Base-by-base conservation (phyloP, 2,329 filamentous ascomycete genomes). In the Fusarium vanettenii region DNA sequence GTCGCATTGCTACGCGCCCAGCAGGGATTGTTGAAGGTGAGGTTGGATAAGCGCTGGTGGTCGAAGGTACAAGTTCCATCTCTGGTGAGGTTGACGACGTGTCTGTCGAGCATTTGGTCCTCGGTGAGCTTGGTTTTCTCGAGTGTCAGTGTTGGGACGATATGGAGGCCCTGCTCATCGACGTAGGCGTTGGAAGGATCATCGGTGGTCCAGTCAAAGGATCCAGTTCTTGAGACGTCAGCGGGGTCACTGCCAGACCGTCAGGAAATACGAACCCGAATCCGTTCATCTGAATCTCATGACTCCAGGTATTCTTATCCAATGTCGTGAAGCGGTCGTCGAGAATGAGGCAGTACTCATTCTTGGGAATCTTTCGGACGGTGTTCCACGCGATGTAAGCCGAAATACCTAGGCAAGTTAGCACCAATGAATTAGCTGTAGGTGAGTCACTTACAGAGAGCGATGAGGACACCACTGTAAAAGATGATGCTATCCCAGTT, bases 201-300 rank as follows among this genome's bases (percentile, higher is more conserved):
- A 7, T 78, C 80, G 3, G 87, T 89, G 0, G 87, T 88, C 87
- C 86, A 88, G 80, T 89, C 87, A 78, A 89, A 89, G 31, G 85
- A 81, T 6, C 85, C 85, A 7, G 64, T 78, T 13, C 76, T 31
- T 2, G 9, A 8, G 2, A 31, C 9, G 8, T 31, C 4, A 31
- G 29, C 2, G 2, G 3, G 29, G 29, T 11, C 29, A 11, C 7
- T n/a, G n/a, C n/a, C n/a, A n/a, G n/a, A n/a, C n/a, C n/a, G n/a
- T n/a, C n/a, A n/a, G n/a, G n/a, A n/a, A n/a, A n/a, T n/a, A 31
- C 66, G 6, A 82, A 86, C 60, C 86, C 84, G 66, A 82, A 86
- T 0, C 81, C 85, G 43, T 81, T 79, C 48, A 84, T 76, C 67
- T 82, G 74, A 1, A 87, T 82, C 71, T 88, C 86, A 64, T 85